Conservation (phyloP, 1,284 basidiomycete species). For the Marasmius fiardii region DNA sequence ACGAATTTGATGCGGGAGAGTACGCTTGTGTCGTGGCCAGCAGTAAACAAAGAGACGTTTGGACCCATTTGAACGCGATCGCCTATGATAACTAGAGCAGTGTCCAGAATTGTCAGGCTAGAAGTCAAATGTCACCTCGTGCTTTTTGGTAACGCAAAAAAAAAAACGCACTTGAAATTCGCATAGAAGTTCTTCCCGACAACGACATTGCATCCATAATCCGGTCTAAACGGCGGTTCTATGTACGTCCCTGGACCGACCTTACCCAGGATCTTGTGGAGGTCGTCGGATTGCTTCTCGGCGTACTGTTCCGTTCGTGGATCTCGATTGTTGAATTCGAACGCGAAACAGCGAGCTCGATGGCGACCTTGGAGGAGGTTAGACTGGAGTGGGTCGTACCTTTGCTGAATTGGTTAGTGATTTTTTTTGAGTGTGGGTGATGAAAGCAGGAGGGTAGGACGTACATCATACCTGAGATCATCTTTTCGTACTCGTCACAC, state of each 20-base stretch:
- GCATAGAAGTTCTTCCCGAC: not conserved
- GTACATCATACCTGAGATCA: not conserved
- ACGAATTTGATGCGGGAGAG: slow-evolving; percentile 10
- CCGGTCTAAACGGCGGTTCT: not conserved
- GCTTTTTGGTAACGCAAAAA: no score
- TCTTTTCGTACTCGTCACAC: not conserved
- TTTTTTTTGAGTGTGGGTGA: not conserved
- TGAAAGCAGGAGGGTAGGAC: not conserved
- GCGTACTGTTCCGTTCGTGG: no score
- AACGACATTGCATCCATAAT: not conserved
- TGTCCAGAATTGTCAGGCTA: slow-evolving; percentile 13
- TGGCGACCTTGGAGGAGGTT: not conserved
- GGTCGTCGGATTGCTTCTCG: no score
- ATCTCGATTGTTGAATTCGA: no score
- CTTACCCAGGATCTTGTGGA: no score
- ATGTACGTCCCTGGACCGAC: not conserved
- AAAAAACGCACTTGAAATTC: not conserved
- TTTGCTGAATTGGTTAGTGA: not conserved
- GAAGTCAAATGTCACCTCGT: no score
- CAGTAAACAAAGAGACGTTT: slow-evolving; percentile 16
- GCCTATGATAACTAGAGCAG: slow-evolving; percentile 17
- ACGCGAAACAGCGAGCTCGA: not conserved
- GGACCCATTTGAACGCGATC: slow-evolving; percentile 17
- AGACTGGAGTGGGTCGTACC: not conserved
- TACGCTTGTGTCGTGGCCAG: slow-evolving; percentile 13